Evolutionary conservation across 345 rosid species (phyloP), one percentile per base, ranked within the genome.

Genomic region (Euphorbia tirucalli): DNA sequence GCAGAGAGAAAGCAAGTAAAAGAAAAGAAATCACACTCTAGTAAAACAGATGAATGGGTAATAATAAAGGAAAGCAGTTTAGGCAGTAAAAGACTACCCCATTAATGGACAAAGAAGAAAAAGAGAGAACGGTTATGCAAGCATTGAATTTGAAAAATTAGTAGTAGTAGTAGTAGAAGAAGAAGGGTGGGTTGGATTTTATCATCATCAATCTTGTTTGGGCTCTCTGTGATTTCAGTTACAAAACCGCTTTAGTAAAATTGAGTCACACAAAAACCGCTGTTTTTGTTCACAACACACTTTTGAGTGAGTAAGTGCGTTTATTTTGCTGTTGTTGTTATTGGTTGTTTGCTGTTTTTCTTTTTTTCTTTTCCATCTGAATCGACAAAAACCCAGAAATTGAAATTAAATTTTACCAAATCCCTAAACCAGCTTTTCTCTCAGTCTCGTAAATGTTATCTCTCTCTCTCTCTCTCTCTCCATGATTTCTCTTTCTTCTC

Each of bases 41-140:
- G 32, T 35, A 63, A 44, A 21, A 66, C 2, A 22, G 28, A 28
- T 0, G 2, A 18, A 30, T 4, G 69, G 54, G 19, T 1, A 59
- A 25, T 14, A n/a, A 24, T 22, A 57, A 15, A 44, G 14, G n/a
- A 27, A 60, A 60, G 41, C 21, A 37, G 66, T 69, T 66, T 62
- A 77, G 75, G 83, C 61, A 70, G 65, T 63, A 69, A 35, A 63
- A 75, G 74, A 66, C 83, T 68, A 82, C 70, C 83, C 84, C 89
- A 84, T 84, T 80, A 78, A 86, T 52, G 85, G 82, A 72, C 68
- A 67, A 64, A 68, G 74, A 10, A 57, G 11, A 14, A 63, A 48
- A 46, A 69, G 54, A 66, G 56, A 41, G 13, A 74, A 71, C 75
- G 80, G 79, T 79, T 79, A 79, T 75, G 78, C 69, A 57, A 52